These are phyloP conservation scores for Knufia petricola DNA, from an alignment of 2,329 filamentous ascomycete genomes.

Conservation along the genomic window DNA sequence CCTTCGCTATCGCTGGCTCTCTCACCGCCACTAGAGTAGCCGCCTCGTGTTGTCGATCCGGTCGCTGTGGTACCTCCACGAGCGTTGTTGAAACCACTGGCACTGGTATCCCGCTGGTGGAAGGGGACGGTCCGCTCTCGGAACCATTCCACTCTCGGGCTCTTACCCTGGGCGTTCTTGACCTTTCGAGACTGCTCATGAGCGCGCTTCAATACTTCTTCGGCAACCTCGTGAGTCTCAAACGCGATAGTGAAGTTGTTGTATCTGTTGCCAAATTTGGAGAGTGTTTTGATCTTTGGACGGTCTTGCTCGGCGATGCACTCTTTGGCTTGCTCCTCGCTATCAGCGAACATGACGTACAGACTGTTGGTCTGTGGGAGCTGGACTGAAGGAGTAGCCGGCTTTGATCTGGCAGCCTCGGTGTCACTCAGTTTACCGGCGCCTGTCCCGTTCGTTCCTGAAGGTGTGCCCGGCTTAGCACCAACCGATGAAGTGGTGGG, in stretches of 20 bases:
- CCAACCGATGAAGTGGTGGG: conserved; percentile 23
- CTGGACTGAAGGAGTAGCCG: conserved; percentile 43
- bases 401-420: conserved; percentile 49
- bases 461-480: conserved; percentile 31
- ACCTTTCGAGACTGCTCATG: conserved; percentile 67
- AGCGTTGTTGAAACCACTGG: conserved; percentile 46
- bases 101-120: conserved; percentile 32
- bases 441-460: conserved; percentile 42
- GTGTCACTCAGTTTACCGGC: conserved; percentile 31
- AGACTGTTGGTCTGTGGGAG: conserved; percentile 63
- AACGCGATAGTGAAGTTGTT: conserved; percentile 87
- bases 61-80: conserved; percentile 55
- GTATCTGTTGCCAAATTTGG: conserved; percentile 51
- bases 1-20: conserved; percentile 63
- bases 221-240: conserved; percentile 67
- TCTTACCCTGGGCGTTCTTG: conserved; percentile 59
- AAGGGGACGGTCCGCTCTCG: conserved; percentile 50
- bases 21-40: conserved; percentile 71
- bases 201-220: conserved; percentile 59
- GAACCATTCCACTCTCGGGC: conserved; percentile 76
- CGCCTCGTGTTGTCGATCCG: conserved; percentile 48
- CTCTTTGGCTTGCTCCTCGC: conserved; percentile 70
- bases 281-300: conserved; percentile 66
- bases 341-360: conserved; percentile 79
- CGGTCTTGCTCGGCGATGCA: conserved; percentile 77